Conservation (phyloP, 148 eudicot genomes). For the Amaranthus palmeri region DNA sequence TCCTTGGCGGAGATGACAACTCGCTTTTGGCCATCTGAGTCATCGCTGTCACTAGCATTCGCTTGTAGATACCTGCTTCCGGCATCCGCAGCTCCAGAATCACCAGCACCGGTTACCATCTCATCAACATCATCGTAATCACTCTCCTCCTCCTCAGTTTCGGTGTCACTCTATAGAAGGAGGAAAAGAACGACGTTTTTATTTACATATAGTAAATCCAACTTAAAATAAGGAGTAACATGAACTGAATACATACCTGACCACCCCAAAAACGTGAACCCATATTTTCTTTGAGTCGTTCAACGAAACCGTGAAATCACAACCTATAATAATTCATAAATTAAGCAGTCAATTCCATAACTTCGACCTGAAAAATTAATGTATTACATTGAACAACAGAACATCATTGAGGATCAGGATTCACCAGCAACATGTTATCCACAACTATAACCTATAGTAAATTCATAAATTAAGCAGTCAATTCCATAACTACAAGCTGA, state of each 20-base stretch:
- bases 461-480: too few relatives aligned
- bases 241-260: neutral
- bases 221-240: neutral
- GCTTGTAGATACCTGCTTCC: constrained; percentile 29
- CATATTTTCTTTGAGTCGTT: neutral
- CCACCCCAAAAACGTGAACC: constrained; percentile 9
- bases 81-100: constrained; percentile 1
- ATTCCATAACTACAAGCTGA: too few relatives aligned
- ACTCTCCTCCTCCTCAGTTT: constrained; percentile 50
- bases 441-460: too few relatives aligned
- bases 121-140: constrained; percentile 4
- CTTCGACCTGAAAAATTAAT: too few relatives aligned
- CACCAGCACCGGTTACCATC: too few relatives aligned
- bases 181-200: too few relatives aligned
- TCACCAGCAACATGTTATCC: too few relatives aligned
- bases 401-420: too few relatives aligned
- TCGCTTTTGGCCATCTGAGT: constrained; percentile 55
- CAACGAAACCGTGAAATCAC: too few relatives aligned
- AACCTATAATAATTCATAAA: too few relatives aligned
- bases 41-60: constrained; percentile 51
- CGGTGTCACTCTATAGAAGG: constrained; percentile 33
- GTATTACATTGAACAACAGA: too few relatives aligned
- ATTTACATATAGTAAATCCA: neutral
- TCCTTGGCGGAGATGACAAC: constrained; percentile 68
- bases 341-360: too few relatives aligned